phyloP scores from a whole-genome alignment of 495 filamentous ascomycete genomes.

The Trichocladium uniseriatum region DNA sequence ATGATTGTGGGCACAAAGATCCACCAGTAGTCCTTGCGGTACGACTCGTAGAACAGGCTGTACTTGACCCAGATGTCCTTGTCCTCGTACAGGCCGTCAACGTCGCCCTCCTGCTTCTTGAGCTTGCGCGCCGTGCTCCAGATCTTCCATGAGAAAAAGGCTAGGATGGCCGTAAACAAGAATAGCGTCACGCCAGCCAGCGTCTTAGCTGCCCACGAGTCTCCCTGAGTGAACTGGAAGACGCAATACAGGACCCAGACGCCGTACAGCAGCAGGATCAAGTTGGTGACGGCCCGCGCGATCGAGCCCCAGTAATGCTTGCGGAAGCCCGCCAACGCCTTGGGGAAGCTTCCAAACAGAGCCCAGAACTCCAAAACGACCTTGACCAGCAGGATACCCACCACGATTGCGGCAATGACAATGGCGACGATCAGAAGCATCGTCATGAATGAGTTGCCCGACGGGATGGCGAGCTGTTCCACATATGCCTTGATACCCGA shows the following conservation, averaged over 20 bases:
- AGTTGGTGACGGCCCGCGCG: constrained; percentile 75
- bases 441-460: constrained; percentile 94
- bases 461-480: constrained; percentile 71
- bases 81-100: constrained; percentile 67
- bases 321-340: constrained; percentile 72
- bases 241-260: constrained; percentile 94
- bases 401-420: constrained; percentile 71
- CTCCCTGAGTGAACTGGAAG: constrained; percentile 86
- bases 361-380: constrained; percentile 89
- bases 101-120: constrained; percentile 66
- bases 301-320: constrained; percentile 93
- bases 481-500: constrained; percentile 65
- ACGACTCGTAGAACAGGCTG: constrained; percentile 93
- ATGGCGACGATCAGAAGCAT: constrained; percentile 82
- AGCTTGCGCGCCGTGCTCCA: constrained; percentile 63
- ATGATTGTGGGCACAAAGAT: constrained; percentile 83
- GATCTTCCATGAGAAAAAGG: constrained; percentile 75
- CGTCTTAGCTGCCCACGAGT: constrained; percentile 89
- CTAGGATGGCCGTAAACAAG: constrained; percentile 68
- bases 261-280: constrained; percentile 88
- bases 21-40: constrained; percentile 93
- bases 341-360: constrained; percentile 77
- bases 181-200: constrained; percentile 75
- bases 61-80: constrained; percentile 92
- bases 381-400: constrained; percentile 84